These are phyloP conservation scores for Dothideomycetes sp. DNA, from an alignment of 2,329 filamentous ascomycete genomes.

Conservation along the genomic window DNA sequence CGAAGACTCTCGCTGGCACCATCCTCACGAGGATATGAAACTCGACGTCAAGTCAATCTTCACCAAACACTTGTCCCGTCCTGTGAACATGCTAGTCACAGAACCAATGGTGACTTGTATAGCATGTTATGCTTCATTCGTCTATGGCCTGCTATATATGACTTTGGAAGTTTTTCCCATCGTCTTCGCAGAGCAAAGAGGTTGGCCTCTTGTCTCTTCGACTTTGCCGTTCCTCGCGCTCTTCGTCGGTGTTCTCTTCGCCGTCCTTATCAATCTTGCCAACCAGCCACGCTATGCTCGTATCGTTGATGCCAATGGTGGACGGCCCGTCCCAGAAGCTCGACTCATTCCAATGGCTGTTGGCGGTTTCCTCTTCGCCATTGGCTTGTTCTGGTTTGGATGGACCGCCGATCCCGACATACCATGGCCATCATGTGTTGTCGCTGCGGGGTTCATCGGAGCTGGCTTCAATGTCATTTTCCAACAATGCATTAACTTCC, in stretches of 20 bases:
- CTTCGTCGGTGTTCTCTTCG: slow-evolving; percentile 35
- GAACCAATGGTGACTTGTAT: slow-evolving; percentile 41
- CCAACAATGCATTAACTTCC: slow-evolving; percentile 40
- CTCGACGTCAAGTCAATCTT: slow-evolving; percentile 33
- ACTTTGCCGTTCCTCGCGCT: slow-evolving; percentile 39
- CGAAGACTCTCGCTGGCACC: slow-evolving; percentile 32
- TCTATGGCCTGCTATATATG: slow-evolving; percentile 40
- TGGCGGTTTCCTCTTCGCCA: slow-evolving; percentile 35
- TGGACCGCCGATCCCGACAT: slow-evolving; percentile 32
- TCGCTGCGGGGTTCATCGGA: slow-evolving; percentile 37
- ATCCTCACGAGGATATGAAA: slow-evolving; percentile 37
- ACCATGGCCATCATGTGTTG: slow-evolving; percentile 34
- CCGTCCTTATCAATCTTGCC: slow-evolving; percentile 34
- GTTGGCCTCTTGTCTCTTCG: slow-evolving; percentile 34
- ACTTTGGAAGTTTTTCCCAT: slow-evolving; percentile 41
- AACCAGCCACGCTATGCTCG: slow-evolving; percentile 33
- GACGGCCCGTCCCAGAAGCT: slow-evolving; percentile 28
- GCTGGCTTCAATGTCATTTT: slow-evolving; percentile 40
- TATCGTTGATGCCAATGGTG: slow-evolving; percentile 28
- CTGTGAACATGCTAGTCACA: slow-evolving; percentile 37
- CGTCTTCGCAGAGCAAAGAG: slow-evolving; percentile 36
- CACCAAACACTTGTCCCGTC: slow-evolving; percentile 35
- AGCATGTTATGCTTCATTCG: slow-evolving; percentile 37
- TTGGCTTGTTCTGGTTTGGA: slow-evolving; percentile 37
- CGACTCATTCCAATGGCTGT: slow-evolving; percentile 38